Evolutionary conservation across 2,329 filamentous ascomycete species (phyloP), one percentile per base, ranked within the genome.

Genomic region (Ophiosphaerella narmari): DNA sequence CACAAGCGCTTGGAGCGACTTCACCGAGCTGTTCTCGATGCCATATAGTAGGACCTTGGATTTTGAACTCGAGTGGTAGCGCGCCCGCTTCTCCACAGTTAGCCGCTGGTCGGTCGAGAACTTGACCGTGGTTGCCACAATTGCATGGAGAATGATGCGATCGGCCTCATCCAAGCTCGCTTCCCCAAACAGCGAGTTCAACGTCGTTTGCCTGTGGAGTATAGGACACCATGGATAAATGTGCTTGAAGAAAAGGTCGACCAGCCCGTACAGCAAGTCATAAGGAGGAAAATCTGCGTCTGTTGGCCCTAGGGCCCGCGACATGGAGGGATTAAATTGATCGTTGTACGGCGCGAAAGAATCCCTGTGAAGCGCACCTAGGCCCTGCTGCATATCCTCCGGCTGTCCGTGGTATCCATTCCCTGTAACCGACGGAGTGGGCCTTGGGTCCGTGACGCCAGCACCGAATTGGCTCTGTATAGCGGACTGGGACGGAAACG

Each of bases 1-100:
- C 1, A 96, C 90, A 6, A 96, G 78, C 5, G 92, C 91, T 68
- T 96, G 91, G 5, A 96, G 78, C 1, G 90, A 86, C 70, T 91
- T 93, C 50, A 96, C 90, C 0, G 91, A 94, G 11, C 90, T 92
- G 62, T 94, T 91, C 64, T 96, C 91, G 62, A 96, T 82, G 4
- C 91, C 91, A 63, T 95, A 95, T 0, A 96, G 80, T 11, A 96
- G 72, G 0, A 97, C 92, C 53, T 88, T 90, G 63, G 93, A 87
- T 71, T 96, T 96, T 0, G 91, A 92, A 2, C 85, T 82, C 50
- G 86, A 83, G 68, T 96, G 88, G 63, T 94, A 95, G 29, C 88
- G 85, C 40, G 84, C 82, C 53, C 90, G 81, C 55, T 86, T 85
- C 43, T 89, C 86, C 2, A 89, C 84, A 0, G 86, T 91, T 26